Percentiles rank a stretch among this genome's conserved stretches.
phyloP scores from a whole-genome alignment of 768 basidiomycete species.

The Psilocybe cubensis region DNA sequence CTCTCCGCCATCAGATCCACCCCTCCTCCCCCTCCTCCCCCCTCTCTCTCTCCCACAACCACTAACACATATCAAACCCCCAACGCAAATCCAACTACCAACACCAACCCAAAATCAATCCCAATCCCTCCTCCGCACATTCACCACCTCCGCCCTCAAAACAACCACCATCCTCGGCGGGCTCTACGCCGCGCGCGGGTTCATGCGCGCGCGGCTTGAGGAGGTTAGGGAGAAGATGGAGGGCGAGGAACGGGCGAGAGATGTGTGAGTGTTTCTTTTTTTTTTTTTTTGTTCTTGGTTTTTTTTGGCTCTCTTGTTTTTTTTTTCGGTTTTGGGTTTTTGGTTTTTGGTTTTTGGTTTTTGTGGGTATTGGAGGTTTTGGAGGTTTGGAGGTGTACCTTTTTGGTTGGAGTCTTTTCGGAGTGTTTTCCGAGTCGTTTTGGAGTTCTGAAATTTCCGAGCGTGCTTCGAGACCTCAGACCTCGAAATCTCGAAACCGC shows the following conservation, averaged over 20 bases:
- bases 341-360: background rate
- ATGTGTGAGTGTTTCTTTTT: slow-evolving; percentile 57
- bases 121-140: slow-evolving; percentile 1
- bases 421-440: no score
- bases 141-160: slow-evolving; percentile 41
- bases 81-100: background rate
- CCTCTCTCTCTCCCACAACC: no score
- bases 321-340: background rate
- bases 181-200: slow-evolving; percentile 63
- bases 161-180: slow-evolving; percentile 58
- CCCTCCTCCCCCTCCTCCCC: no score
- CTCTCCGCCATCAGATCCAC: no score
- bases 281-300: background rate
- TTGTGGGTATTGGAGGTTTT: no score
- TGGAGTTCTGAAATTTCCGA: no score
- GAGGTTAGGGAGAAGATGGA: slow-evolving; percentile 68
- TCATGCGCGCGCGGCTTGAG: slow-evolving; percentile 62
- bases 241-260: slow-evolving; percentile 62
- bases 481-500: no score
- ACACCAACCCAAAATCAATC: background rate
- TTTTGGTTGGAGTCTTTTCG: no score
- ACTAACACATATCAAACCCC: background rate
- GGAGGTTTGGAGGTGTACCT: no score
- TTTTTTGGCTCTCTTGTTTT: no score
- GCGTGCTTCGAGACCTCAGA: no score